These are phyloP conservation scores for Boletus semigastroideus DNA, from an alignment of 1,284 basidiomycete species.

Conservation along the genomic window DNA sequence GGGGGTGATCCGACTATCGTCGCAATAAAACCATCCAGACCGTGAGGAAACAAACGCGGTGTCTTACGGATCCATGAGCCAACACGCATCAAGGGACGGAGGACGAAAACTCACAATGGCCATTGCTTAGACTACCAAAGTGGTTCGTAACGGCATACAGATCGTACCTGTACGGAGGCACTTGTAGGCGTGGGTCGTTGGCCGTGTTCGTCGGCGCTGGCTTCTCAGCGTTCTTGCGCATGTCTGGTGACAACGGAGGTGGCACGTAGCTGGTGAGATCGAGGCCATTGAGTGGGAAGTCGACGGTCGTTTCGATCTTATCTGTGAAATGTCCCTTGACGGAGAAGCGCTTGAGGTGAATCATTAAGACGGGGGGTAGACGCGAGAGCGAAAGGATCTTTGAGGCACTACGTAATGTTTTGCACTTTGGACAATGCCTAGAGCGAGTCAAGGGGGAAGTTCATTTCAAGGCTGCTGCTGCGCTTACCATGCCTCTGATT, in stretches of 20 bases:
- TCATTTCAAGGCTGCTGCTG: slow-evolving; percentile 1
- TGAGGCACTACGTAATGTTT: slow-evolving; percentile 63
- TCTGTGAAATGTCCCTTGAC: slow-evolving; percentile 92
- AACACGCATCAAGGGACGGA: neutral
- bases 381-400: slow-evolving; percentile 85
- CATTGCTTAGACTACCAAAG: slow-evolving; percentile 85
- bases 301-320: slow-evolving; percentile 89
- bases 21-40: slow-evolving; percentile 83
- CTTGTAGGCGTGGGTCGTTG: slow-evolving; percentile 77
- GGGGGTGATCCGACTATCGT: slow-evolving; percentile 76
- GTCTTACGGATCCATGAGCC: slow-evolving; percentile 46
- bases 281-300: slow-evolving; percentile 81
- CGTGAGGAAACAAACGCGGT: slow-evolving; percentile 82
- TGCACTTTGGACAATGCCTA: slow-evolving; percentile 94
- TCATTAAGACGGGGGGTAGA: slow-evolving; percentile 90
- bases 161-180: slow-evolving; percentile 86
- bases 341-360: slow-evolving; percentile 96
- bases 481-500: slow-evolving; percentile 89
- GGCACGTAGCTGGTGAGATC: slow-evolving; percentile 95
- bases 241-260: slow-evolving; percentile 65
- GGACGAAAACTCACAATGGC: slow-evolving; percentile 74
- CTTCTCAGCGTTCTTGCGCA: slow-evolving; percentile 43
- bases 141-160: slow-evolving; percentile 92
- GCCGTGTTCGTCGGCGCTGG: slow-evolving; percentile 11
- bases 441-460: neutral